phyloP scores from a whole-genome alignment of 768 basidiomycete genomes.

The Kwoniella europaea region DNA sequence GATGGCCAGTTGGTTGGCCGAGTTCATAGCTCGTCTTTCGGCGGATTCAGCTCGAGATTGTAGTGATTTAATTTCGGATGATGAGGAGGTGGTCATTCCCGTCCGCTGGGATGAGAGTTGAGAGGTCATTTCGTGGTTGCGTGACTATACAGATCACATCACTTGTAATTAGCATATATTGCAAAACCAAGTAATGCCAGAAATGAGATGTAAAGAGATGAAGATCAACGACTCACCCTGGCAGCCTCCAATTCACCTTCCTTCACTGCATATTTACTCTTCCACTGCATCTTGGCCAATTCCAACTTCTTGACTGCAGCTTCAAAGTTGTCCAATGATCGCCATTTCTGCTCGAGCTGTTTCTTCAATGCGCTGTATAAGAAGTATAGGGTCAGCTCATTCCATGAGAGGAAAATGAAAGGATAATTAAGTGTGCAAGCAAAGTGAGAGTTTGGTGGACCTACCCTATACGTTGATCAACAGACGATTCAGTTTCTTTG shows the following conservation, averaged over 20 bases:
- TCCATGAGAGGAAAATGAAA: not conserved
- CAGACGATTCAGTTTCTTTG: constrained; percentile 76
- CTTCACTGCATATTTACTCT: constrained; percentile 76
- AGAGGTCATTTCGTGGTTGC: constrained; percentile 73
- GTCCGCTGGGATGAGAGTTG: constrained; percentile 72
- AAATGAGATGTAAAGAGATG: too few relatives aligned
- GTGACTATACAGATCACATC: constrained; percentile 62
- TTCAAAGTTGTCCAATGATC: constrained; percentile 92
- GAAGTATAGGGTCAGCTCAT: not conserved
- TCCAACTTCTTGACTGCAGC: constrained; percentile 77
- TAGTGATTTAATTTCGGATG: constrained; percentile 73
- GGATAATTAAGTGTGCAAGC: not conserved
- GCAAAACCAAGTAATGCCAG: too few relatives aligned
- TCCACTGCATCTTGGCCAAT: constrained; percentile 81
- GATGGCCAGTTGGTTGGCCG: constrained; percentile 79
- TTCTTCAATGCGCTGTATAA: constrained; percentile 70
- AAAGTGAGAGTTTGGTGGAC: constrained; percentile 25
- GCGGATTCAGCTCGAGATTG: constrained; percentile 77
- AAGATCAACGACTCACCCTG: constrained; percentile 65
- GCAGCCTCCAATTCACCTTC: constrained; percentile 87
- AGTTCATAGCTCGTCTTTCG: constrained; percentile 82
- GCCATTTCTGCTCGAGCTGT: constrained; percentile 85
- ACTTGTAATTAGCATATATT: not conserved
- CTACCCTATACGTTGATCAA: constrained; percentile 69
- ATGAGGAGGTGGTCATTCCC: constrained; percentile 61